phyloP scores from a whole-genome alignment of 2,329 filamentous ascomycete genomes.

The Acephala macrosclerotiorum region DNA sequence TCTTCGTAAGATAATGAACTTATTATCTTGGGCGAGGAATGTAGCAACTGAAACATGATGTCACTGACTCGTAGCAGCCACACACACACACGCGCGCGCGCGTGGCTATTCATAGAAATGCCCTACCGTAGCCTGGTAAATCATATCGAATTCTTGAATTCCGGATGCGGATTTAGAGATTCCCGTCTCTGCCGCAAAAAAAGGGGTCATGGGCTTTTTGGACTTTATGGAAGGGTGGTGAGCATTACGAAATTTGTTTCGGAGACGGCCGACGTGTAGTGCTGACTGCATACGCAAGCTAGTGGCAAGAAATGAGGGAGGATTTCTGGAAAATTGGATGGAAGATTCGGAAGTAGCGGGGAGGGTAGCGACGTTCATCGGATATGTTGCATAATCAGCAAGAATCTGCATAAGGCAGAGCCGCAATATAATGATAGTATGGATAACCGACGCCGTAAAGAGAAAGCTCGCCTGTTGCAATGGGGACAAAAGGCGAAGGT shows the following conservation, averaged over 20 bases:
- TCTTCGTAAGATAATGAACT: not conserved
- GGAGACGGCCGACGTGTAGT: not conserved
- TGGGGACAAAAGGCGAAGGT: constrained; percentile 29
- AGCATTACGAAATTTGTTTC: not conserved
- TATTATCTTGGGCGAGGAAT: not conserved
- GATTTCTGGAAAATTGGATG: not conserved
- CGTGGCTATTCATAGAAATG: not conserved
- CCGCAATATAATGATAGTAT: not conserved
- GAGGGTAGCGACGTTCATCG: constrained; percentile 1
- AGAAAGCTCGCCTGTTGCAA: constrained; percentile 2
- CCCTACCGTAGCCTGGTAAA: not conserved
- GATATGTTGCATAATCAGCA: constrained; percentile 20
- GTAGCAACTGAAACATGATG: not conserved
- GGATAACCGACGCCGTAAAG: constrained; percentile 1
- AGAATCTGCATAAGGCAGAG: constrained; percentile 17
- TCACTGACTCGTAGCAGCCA: not conserved
- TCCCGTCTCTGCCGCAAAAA: not conserved
- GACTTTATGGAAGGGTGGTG: not conserved
- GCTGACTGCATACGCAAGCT: not conserved
- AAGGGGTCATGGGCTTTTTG: not conserved
- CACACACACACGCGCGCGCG: not conserved
- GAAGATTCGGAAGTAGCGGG: not conserved
- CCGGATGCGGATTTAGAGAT: not conserved
- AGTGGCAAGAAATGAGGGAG: not conserved
- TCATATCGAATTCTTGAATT: not conserved